Percentiles rank a stretch among this genome's conserved stretches.
Conservation (phyloP, 1,284 basidiomycete species). For the Tylopilus sp. region DNA sequence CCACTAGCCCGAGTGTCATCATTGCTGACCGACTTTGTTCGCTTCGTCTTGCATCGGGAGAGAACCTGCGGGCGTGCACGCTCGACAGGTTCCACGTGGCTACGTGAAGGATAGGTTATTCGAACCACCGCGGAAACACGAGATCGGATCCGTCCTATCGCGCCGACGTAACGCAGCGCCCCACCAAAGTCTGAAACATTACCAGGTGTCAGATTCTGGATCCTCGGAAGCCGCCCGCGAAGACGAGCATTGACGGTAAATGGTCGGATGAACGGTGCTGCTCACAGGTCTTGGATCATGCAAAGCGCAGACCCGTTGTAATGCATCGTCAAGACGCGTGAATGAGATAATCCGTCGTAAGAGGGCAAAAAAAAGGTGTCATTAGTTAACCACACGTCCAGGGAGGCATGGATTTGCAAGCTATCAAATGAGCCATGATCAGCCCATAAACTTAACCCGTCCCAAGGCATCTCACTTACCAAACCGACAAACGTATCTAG, state of each 20-base stretch:
- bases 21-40: not conserved
- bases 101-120: not conserved
- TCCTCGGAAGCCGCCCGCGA: not conserved
- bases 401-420: slow-evolving; percentile 4
- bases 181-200: too few relatives aligned
- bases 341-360: too few relatives aligned
- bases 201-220: not conserved
- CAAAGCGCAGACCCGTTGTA: not conserved
- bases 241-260: not conserved
- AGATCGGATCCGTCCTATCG: too few relatives aligned
- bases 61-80: not conserved
- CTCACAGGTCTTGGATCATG: too few relatives aligned
- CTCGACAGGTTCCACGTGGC: not conserved
- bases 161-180: too few relatives aligned
- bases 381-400: not conserved
- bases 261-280: not conserved
- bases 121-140: too few relatives aligned
- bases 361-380: not conserved
- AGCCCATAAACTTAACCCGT: not conserved
- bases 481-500: not conserved
- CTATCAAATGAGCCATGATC: not conserved
- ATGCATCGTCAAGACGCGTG: not conserved
- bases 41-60: too few relatives aligned
- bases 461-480: not conserved
- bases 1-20: slow-evolving; percentile 44